Base-by-base conservation (phyloP, 192 early-diverging fungal genomes). In the Rhizophlyctis rosea region DNA sequence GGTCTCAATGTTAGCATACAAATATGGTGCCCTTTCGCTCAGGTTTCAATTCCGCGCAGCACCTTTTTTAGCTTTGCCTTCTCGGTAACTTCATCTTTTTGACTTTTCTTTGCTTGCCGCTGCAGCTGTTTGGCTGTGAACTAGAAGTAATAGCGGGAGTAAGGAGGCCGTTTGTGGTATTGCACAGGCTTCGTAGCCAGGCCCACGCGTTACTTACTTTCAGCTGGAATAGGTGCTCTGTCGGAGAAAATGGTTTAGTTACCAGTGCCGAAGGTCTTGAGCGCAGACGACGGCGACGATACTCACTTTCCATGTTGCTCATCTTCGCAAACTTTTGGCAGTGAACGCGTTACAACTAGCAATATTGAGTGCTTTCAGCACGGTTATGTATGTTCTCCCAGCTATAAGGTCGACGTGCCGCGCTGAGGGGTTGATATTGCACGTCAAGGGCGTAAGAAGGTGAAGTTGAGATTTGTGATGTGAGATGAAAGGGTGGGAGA, bases 91-190 rank as follows among this genome's bases (percentile, higher is more conserved):
- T 93, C 92, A 71, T 95, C 94, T 73, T 95, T 97, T 44, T 75
- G 71, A 54, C 87, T 88, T 69, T 88, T 86, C 68, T 92, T 94
- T 21, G 94, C 80, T 64, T 94, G 86, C 54, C 88, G 81, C 50
- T 86, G 81, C 69, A 98, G 78, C 71, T 87, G 86, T 72, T 96
- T 98, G 34, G 93, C 89, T 51, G 91, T 92, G 44, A 96, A 90
- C 91, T 98, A 57, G 36, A 63, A 55, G 4, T 62, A 23, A 48
- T 56, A 61, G 27, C 55, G 31, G 18, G 39, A 44, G 9, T 44
- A 44, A 13, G 18, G 39, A 44, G 7, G 18, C 39, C 39, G 9
- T 44, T 13, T 44, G 9, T 13, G 39, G 18, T 44, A 44, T 13
- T 13, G 39, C 39, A 44, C 7, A 13, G 39, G 39, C 9, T n/a